These are phyloP conservation scores for Rhizopogon salebrosus DNA, from an alignment of 768 basidiomycete species.

Conservation along the genomic window DNA sequence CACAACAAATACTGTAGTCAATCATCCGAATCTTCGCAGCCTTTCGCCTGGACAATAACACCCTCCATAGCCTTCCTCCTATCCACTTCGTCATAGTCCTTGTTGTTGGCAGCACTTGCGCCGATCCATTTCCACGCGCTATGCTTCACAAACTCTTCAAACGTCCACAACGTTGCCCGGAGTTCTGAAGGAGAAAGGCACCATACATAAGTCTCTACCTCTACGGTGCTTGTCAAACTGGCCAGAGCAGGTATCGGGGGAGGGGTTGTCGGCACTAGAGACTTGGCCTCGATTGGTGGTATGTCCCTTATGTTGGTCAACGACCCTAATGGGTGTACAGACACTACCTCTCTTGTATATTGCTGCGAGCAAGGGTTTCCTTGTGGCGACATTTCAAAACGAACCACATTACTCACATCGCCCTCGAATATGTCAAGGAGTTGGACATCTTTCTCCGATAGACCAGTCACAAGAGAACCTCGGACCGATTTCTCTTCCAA, in stretches of 20 bases:
- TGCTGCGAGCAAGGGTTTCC: slow-evolving; percentile 46
- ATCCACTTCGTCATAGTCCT: slow-evolving; percentile 52
- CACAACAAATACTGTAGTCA: no score
- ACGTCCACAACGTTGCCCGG: slow-evolving; percentile 68
- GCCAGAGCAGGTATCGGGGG: slow-evolving; percentile 33
- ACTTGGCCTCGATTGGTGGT: slow-evolving; percentile 17
- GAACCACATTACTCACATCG: slow-evolving; percentile 37
- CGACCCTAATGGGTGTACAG: slow-evolving; percentile 50
- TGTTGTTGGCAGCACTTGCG: slow-evolving; percentile 24
- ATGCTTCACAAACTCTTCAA: slow-evolving; percentile 71
- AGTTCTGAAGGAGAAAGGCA: slow-evolving; percentile 36
- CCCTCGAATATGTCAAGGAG: slow-evolving; percentile 83
- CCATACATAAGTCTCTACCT: slow-evolving; percentile 78
- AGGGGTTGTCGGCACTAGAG: slow-evolving; percentile 38
- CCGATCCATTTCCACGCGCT: slow-evolving; percentile 80
- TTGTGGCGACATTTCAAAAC: background rate
- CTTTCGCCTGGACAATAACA: slow-evolving; percentile 12
- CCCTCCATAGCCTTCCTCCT: slow-evolving; percentile 37
- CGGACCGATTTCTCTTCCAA: slow-evolving; percentile 66
- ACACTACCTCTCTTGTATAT: slow-evolving; percentile 55
- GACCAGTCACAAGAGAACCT: slow-evolving; percentile 74
- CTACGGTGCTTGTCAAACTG: slow-evolving; percentile 31
- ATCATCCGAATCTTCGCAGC: background rate
- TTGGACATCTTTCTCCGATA: slow-evolving; percentile 58
- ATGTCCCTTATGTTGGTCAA: slow-evolving; percentile 28